Evolutionary conservation across 192 early-diverging fungal genomes (phyloP), one percentile per base, ranked within the genome.

Genomic region (Rhizoclosmatium globosum): DNA sequence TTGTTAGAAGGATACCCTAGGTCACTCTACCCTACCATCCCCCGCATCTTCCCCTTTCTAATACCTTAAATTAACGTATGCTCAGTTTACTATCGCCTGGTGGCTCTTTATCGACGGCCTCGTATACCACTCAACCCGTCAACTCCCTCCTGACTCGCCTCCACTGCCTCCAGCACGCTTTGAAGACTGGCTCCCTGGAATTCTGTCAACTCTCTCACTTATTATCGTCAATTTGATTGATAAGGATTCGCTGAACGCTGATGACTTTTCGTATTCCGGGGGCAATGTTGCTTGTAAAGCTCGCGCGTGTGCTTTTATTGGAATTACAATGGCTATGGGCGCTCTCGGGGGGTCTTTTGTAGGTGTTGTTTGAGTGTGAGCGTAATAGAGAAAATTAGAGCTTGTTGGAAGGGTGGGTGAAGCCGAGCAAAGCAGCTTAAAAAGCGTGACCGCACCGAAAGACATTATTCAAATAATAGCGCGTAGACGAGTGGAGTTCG

Each of bases 191-290:
- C 43, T 89, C 0, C 88, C 88, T 2, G 88, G 88, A 7, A 77
- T 89, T 17, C 59, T 89, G 31, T 87, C 86, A 19, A 87, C 88
- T 1, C 53, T 89, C 3, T 72, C 88, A 3, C 78, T 89, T 31
- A 82, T 87, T 48, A 86, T 85, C 61, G 85, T 89, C 2, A 89
- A 89, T 74, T 65, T 87, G 67, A 87, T 89, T 50, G 85, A 89
- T 64, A 80, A 80, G 23, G 81, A 84, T 42, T 83, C 78, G 46
- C 76, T 89, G 19, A 85, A 67, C 57, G 85, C 80, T 0, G 85
- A 85, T 61, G 84, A 81, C 59, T 81, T 64, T 44, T 59, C 71
- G 2, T 82, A 64, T 59, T 71, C 72, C 47, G 65, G 73, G 13
- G 7, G 17, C 0, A 77, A 80, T 68, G 83, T 87, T 7, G 88